Evolutionary conservation across 2,329 filamentous ascomycete species (phyloP).

Genomic region (Akanthomyces dipterigenus): DNA sequence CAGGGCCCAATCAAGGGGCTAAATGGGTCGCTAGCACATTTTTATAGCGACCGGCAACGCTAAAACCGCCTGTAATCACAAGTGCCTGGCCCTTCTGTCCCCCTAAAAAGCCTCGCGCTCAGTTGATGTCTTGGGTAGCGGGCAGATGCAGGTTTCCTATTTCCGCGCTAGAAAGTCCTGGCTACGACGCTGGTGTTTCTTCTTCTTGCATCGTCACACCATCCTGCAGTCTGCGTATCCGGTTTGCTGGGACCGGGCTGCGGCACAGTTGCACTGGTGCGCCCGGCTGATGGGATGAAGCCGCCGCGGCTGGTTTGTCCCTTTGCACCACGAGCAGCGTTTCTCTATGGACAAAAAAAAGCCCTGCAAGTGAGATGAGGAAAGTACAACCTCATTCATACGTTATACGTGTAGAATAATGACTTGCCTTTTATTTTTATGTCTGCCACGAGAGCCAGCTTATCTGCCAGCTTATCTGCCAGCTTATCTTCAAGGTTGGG

Average conservation of each 20-base stretch:
- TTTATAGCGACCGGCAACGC: background rate
- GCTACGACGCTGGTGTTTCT: background rate
- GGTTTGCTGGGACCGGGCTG: constrained; percentile 1
- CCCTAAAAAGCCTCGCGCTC: background rate
- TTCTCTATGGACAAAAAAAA: no score
- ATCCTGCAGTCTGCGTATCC: constrained; percentile 9
- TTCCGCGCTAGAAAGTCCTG: background rate
- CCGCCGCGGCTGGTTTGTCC: background rate
- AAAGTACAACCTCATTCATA: background rate
- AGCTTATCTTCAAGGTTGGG: no score
- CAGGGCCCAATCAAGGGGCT: background rate
- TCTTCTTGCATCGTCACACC: background rate
- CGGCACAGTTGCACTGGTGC: background rate
- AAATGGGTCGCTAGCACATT: background rate
- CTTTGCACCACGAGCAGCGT: background rate
- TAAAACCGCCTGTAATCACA: background rate
- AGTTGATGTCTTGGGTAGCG: no score
- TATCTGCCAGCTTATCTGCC: no score
- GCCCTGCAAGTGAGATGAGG: no score
- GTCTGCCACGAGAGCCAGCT: no score
- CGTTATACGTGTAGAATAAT: background rate
- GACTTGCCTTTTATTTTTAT: no score
- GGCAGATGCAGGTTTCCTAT: background rate
- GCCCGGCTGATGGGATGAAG: background rate
- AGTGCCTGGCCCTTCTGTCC: background rate